Evolutionary conservation across 257 asterid species (phyloP).

Genomic region (Solanum boliviense): DNA sequence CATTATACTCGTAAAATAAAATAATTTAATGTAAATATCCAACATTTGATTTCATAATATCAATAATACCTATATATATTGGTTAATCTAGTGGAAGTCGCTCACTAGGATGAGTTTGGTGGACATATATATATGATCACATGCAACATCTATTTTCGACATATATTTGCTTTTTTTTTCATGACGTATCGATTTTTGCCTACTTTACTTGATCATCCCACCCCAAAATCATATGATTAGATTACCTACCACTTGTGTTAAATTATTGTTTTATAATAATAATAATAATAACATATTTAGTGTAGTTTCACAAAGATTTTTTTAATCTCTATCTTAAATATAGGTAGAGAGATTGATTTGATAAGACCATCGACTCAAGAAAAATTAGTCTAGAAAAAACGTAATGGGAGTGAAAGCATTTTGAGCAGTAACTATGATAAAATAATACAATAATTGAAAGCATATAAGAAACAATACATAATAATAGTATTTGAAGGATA

Average conservation of each 20-base stretch:
- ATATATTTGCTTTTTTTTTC: constrained; percentile 2
- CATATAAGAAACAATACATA: background rate
- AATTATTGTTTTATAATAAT: background rate
- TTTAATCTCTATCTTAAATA: no score
- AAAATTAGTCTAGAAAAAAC: no score
- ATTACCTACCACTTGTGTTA: constrained; percentile 6
- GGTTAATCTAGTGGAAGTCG: constrained; percentile 41
- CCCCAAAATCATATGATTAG: background rate
- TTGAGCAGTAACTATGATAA: accelerated
- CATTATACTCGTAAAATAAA: background rate
- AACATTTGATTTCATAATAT: background rate
- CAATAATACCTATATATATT: background rate
- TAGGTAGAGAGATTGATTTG: background rate
- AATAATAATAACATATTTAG: no score
- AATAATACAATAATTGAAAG: background rate
- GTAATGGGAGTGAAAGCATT: background rate
- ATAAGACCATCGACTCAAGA: background rate
- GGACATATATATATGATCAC: background rate
- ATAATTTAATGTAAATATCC: background rate
- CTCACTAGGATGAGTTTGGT: constrained; percentile 20
- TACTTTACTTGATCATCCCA: background rate
- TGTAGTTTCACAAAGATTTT: background rate
- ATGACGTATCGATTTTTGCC: background rate
- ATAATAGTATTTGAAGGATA: background rate
- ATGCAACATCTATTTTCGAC: constrained; percentile 23